These are phyloP conservation scores for Penicillium paneum DNA, from an alignment of 2,329 filamentous ascomycete species.

Conservation along the genomic window DNA sequence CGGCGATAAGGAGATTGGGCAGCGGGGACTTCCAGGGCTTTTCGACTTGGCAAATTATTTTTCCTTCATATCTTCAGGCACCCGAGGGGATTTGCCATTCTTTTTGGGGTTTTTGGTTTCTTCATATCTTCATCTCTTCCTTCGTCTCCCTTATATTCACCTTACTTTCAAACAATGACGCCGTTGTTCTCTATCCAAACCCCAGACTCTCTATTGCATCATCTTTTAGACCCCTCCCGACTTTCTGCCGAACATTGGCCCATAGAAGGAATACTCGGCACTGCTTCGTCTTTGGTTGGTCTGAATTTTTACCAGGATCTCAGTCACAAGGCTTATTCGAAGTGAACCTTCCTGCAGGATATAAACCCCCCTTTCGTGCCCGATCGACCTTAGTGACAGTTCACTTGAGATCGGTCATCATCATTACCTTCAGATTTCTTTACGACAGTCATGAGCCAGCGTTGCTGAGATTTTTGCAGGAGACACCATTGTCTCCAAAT, in stretches of 20 bases:
- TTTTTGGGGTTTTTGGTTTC: background rate
- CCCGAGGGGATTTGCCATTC: constrained; percentile 9
- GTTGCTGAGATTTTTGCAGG: background rate
- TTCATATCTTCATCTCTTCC: background rate
- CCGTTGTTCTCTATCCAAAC: constrained; percentile 28
- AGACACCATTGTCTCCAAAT: background rate
- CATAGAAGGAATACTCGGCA: constrained; percentile 5
- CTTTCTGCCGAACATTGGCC: constrained; percentile 13
- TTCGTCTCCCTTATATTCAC: background rate
- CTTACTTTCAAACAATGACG: constrained; percentile 33
- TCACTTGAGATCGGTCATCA: constrained; percentile 1
- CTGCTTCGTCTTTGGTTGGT: constrained; percentile 15
- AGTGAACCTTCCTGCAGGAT: constrained; percentile 1
- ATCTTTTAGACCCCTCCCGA: constrained; percentile 25
- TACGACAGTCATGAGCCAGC: background rate
- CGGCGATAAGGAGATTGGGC: background rate
- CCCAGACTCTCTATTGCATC: constrained; percentile 27
- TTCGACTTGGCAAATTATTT: background rate
- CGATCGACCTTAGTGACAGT: constrained; percentile 13
- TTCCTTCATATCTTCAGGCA: constrained; percentile 18
- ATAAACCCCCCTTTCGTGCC: constrained; percentile 10
- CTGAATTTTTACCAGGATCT: background rate
- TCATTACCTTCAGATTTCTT: background rate
- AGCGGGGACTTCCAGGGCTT: background rate
- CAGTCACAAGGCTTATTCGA: constrained; percentile 4